phyloP scores from a whole-genome alignment of 2,329 filamentous ascomycete species.

The Gremmenia infestans region DNA sequence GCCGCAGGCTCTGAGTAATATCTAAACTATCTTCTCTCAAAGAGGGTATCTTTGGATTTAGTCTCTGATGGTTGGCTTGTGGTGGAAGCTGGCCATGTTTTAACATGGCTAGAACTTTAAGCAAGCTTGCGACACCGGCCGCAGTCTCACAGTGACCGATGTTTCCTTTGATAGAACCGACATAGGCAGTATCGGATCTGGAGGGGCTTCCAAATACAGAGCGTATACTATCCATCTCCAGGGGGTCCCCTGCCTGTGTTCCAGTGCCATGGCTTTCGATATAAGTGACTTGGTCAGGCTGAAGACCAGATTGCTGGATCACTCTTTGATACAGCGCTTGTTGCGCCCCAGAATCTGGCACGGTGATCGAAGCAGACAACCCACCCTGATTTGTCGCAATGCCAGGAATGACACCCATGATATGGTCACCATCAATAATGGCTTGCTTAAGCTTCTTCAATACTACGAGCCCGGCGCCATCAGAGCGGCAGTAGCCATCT shows the following conservation, averaged over 20 bases:
- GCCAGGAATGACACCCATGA: conserved; percentile 49
- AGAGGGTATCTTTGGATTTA: conserved; percentile 29
- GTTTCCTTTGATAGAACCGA: conserved; percentile 33
- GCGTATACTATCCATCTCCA: conserved; percentile 16
- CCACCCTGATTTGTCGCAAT: conserved; percentile 54
- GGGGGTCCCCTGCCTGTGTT: conserved; percentile 26
- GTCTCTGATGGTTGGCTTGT: conserved; percentile 24
- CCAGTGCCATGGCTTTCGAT: conserved; percentile 34
- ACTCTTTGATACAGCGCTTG: not conserved
- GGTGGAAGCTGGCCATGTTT: conserved; percentile 22
- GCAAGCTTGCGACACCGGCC: conserved; percentile 37
- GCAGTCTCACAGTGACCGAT: conserved; percentile 43
- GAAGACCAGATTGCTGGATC: not conserved
- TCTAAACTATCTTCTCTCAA: not conserved
- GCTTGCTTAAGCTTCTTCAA: conserved; percentile 55
- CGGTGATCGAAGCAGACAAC: conserved; percentile 48
- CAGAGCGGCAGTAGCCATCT: conserved; percentile 28
- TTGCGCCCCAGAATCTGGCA: conserved; percentile 44
- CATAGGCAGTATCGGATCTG: not conserved
- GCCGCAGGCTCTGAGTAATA: not conserved
- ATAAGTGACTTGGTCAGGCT: conserved; percentile 1
- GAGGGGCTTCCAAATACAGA: conserved; percentile 5
- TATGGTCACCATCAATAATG: conserved; percentile 51
- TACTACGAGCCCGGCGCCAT: conserved; percentile 53
- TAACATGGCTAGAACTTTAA: conserved; percentile 40